A percentile compares a stretch with the other conserved stretches of the same genome.
phyloP scores from a whole-genome alignment of 1,284 basidiomycete genomes.

The Heimioporus retisporus region DNA sequence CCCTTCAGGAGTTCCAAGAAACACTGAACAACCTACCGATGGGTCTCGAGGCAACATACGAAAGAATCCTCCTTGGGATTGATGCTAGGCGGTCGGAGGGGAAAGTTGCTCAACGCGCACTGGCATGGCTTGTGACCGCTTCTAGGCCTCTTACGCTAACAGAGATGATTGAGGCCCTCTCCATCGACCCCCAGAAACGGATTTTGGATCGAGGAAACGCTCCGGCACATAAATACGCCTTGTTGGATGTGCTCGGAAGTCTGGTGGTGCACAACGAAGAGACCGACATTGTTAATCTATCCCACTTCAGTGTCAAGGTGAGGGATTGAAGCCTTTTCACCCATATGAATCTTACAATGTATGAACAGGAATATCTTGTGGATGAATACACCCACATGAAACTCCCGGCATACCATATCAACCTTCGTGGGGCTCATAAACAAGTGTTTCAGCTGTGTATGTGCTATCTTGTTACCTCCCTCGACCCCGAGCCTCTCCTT shows the following conservation, averaged over 20 bases:
- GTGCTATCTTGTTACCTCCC: slow-evolving; percentile 12
- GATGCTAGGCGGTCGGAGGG: background rate
- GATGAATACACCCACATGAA: background rate
- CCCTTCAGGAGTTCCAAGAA: slow-evolving; percentile 1
- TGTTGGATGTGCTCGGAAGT: slow-evolving; percentile 22
- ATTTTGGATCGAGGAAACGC: slow-evolving; percentile 2
- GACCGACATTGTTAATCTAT: slow-evolving; percentile 19
- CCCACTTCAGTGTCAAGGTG: slow-evolving; percentile 30
- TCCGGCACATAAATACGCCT: slow-evolving; percentile 8
- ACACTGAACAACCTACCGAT: slow-evolving; percentile 7
- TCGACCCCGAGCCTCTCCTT: background rate
- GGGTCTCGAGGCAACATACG: slow-evolving; percentile 17
- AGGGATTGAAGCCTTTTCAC: background rate
- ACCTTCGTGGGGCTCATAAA: slow-evolving; percentile 8
- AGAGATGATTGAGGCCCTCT: slow-evolving; percentile 20
- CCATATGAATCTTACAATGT: no score
- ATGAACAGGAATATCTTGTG: slow-evolving; percentile 14
- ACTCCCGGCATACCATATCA: slow-evolving; percentile 7
- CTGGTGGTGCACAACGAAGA: slow-evolving; percentile 21
- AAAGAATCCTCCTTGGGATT: slow-evolving; percentile 14
- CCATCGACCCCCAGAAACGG: slow-evolving; percentile 10
- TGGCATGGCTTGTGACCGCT: slow-evolving; percentile 15
- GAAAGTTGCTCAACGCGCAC: slow-evolving; percentile 2
- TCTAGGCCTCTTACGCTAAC: slow-evolving; percentile 7
- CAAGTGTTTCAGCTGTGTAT: slow-evolving; percentile 12